A percentile compares a stretch with the other conserved stretches of the same genome.
phyloP scores from a whole-genome alignment of 1,284 basidiomycete species.

The Xerocomus minutiporus region DNA sequence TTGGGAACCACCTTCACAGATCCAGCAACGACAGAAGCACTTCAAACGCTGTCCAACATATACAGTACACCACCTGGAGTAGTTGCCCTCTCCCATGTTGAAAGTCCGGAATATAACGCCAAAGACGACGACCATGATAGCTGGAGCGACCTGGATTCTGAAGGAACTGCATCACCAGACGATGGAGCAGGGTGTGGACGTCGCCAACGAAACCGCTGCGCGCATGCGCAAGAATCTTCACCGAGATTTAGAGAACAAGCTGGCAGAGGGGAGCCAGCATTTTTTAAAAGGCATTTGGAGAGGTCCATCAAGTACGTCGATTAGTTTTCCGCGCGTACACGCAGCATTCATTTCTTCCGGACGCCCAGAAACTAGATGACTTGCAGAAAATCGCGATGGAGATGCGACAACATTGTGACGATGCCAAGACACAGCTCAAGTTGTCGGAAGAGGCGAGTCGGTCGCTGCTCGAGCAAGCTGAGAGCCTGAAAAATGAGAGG shows the following conservation, averaged over 20 bases:
- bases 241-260: slow-evolving; percentile 74
- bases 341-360: not conserved
- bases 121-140: slow-evolving; percentile 36
- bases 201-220: slow-evolving; percentile 54
- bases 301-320: slow-evolving; percentile 78
- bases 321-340: not conserved
- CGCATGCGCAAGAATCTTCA: slow-evolving; percentile 75
- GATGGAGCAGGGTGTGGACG: slow-evolving; percentile 15
- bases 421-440: slow-evolving; percentile 73
- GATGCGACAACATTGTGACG: slow-evolving; percentile 23
- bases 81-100: not conserved
- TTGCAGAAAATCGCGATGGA: slow-evolving; percentile 19
- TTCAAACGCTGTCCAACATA: slow-evolving; percentile 77
- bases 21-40: slow-evolving; percentile 70
- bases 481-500: slow-evolving; percentile 79
- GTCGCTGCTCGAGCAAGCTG: slow-evolving; percentile 82
- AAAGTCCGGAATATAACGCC: slow-evolving; percentile 14
- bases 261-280: slow-evolving; percentile 74
- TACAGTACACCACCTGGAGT: slow-evolving; percentile 41
- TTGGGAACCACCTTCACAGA: slow-evolving; percentile 83
- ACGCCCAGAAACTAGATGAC: slow-evolving; percentile 22
- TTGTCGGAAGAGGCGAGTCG: slow-evolving; percentile 77
- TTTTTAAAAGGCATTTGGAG: slow-evolving; percentile 78
- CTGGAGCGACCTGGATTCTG: slow-evolving; percentile 25
- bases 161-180: slow-evolving; percentile 8